Base-by-base conservation (phyloP, 2,329 filamentous ascomycete species). In the Thielaviopsis musarum region DNA sequence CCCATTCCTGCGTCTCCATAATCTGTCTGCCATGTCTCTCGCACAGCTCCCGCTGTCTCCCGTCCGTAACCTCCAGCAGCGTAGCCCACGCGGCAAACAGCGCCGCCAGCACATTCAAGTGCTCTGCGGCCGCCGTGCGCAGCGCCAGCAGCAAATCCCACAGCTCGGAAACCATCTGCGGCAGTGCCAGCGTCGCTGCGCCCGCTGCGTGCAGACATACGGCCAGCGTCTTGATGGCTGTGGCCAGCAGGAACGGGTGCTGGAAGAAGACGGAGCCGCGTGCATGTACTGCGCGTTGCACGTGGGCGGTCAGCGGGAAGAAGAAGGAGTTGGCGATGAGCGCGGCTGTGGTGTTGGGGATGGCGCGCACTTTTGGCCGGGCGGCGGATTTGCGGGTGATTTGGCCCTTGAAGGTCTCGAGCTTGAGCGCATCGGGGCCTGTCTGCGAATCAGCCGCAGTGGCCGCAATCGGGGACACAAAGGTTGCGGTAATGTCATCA, bases 1-100 rank as follows among this genome's bases (percentile, higher is more conserved):
- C 86, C 93, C 93, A 98, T 66, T 89, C 87, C 66, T 88, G 81
- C 62, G 88, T 87, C 76, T 97, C 91, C 57, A 95, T 77, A 22
- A 97, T 73, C 69, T 91, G 83, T 59, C 82, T 81, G 0, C 87
- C 84, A 65, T 89, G 81, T 60, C 84, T 81, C 61, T 83, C 81
- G 55, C 88, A 91, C 2, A 98, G 70, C 1, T 82, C 76, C 65
- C 83, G 75, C 72, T 85, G 81, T 62, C 89, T 82, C 55, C 82
- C 79, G 38, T 79, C 83, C 62, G 95, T 95, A 45, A 95, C 77
- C 66, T 96, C 89, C 15, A 98, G 71, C 57, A 95, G 69, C 6
- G 88, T 86, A 56, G 95, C 75, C 61, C 95, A 79, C 1, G 84
- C 82, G 61, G 95, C 87, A 1, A 97, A 73, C 60, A 95, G 75